Evolutionary conservation across 352 stramenopile species (phyloP), one percentile per base, ranked within the genome.

Genomic region (Globisporangium yorkense): DNA sequence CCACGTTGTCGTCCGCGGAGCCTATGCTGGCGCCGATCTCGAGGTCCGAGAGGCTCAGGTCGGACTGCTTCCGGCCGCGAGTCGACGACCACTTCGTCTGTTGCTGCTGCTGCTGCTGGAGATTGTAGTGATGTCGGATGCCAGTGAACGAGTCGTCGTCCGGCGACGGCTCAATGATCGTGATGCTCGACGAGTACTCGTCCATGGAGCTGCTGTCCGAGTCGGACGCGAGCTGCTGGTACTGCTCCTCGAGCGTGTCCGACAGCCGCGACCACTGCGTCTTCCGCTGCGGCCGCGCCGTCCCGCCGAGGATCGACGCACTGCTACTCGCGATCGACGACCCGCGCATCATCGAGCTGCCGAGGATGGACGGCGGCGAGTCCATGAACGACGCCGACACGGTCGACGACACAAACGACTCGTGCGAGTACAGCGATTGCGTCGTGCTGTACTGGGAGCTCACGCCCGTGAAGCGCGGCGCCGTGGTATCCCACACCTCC

Each of bases 401-500:
- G 6, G 65, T 68, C 15, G 74, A 80, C 3, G 71, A 81, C 10
- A 65, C 63, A 10, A 80, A 45, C 2, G 71, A 81, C 29, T 67
- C 61, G n/a, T 71, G 73, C 51, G 63, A 68, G 16, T 74, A 60
- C 18, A 70, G 75, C 18, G 72, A 82, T 21, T 73, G 75, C 16
- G 75, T 80, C 24, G 63, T 70, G 39, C 75, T 77, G 21, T 82
- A 63, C 59, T 84, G 72, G 37, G 70, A 80, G 45, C 61, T 59
- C 47, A 82, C 75, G 35, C 75, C 75, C n/a, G 75, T 84, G 52
- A 82, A 84, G 0, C 75, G 75, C 52, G 75, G 75, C 9, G 65
- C 75, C 3, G 70, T 82, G 12, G 75, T 85, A 48, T 89, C 79
- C 61, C 81, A 80, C 15, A 84, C 75, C 64, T 94, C 84, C 55